These are phyloP conservation scores for Penicillium silybi DNA, from an alignment of 495 filamentous ascomycete genomes.

Conservation along the genomic window DNA sequence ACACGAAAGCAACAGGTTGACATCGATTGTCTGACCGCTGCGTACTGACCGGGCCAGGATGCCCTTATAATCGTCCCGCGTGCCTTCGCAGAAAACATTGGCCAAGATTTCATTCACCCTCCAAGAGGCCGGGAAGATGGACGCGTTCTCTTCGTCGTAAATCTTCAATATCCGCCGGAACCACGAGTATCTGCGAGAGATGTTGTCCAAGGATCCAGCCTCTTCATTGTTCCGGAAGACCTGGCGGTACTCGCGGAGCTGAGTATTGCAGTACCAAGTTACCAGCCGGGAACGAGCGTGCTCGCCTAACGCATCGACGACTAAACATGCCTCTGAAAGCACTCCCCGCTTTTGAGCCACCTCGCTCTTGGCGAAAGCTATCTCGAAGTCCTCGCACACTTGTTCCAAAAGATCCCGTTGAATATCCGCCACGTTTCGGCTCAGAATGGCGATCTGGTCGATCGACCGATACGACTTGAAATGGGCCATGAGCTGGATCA, in stretches of 20 bases:
- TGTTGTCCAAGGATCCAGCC: constrained; percentile 95
- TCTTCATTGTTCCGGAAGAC: constrained; percentile 96
- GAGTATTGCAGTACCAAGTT: constrained; percentile 97
- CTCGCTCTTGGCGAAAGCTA: constrained; percentile 88
- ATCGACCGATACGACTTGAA: constrained; percentile 98
- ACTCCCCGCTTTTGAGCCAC: constrained; percentile 63
- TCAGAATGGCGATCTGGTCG: constrained; percentile 93
- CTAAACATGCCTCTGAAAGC: constrained; percentile 81
- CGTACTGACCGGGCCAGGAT: constrained; percentile 86
- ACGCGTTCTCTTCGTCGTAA: constrained; percentile 89
- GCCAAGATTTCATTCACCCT: constrained; percentile 87
- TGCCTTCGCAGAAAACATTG: constrained; percentile 91
- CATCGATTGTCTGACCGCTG: constrained; percentile 82
- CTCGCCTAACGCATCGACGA: constrained; percentile 94
- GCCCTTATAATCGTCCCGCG: constrained; percentile 88
- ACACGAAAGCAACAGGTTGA: constrained; percentile 86
- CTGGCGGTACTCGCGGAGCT: constrained; percentile 91
- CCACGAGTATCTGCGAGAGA: constrained; percentile 92
- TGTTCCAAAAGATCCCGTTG: constrained; percentile 94
- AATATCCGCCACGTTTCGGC: constrained; percentile 88
- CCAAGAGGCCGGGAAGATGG: constrained; percentile 85
- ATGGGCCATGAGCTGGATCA: constrained; percentile 96
- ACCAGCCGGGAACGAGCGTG: constrained; percentile 77
- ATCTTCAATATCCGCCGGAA: constrained; percentile 93
- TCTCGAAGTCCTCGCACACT: constrained; percentile 96